A percentile compares a stretch with the other conserved stretches of the same genome.
phyloP scores from a whole-genome alignment of 2,329 filamentous ascomycete genomes.

The Stachybotrys chlorohalonatus region DNA sequence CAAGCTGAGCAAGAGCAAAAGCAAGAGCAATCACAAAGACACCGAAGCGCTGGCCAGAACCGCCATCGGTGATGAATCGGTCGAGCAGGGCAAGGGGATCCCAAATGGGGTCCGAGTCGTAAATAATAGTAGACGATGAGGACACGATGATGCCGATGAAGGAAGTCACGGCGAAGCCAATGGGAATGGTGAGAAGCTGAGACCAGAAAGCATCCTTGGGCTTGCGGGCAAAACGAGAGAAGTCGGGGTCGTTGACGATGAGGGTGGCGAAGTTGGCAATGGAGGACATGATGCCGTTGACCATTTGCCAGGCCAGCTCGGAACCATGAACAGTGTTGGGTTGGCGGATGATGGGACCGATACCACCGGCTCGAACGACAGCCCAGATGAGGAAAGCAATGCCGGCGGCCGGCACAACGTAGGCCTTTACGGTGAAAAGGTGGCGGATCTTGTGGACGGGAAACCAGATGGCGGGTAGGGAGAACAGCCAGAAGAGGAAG shows the following conservation, averaged over 20 bases:
- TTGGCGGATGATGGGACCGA: constrained; percentile 74
- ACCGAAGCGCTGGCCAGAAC: constrained; percentile 60
- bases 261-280: constrained; percentile 88
- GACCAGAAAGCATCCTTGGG: constrained; percentile 72
- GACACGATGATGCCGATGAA: constrained; percentile 78
- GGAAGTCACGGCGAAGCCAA: constrained; percentile 67
- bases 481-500: constrained; percentile 77
- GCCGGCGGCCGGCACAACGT: constrained; percentile 73
- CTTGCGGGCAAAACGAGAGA: constrained; percentile 71
- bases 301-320: constrained; percentile 68
- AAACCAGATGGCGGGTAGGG: constrained; percentile 79
- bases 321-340: constrained; percentile 54
- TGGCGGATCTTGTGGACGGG: constrained; percentile 84
- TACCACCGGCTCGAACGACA: constrained; percentile 68
- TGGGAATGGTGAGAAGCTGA: constrained; percentile 66
- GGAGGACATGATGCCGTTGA: constrained; percentile 79
- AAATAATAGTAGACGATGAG: constrained; percentile 62
- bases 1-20: constrained; percentile 72
- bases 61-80: constrained; percentile 59
- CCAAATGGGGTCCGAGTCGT: constrained; percentile 55
- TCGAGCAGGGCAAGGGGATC: constrained; percentile 61
- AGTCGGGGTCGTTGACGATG: constrained; percentile 77
- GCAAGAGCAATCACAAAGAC: constrained; percentile 64
- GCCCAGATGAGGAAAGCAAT: constrained; percentile 85
- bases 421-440: constrained; percentile 84